These are phyloP conservation scores for Penicillium sp. DNA, from an alignment of 2,329 filamentous ascomycete genomes.

Conservation along the genomic window DNA sequence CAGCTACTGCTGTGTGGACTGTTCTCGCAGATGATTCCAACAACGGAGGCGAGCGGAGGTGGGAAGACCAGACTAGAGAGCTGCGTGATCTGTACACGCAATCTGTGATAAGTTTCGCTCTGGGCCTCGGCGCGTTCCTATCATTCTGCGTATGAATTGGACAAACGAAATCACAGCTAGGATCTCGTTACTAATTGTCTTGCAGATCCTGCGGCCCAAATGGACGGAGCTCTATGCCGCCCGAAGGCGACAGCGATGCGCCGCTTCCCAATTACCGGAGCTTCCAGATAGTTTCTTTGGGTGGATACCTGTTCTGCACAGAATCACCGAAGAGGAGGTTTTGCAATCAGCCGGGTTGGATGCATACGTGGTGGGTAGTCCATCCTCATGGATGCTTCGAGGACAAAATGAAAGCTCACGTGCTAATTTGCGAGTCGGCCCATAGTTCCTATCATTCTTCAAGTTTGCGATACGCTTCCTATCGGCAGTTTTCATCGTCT, in stretches of 20 bases:
- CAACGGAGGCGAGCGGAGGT: conserved; percentile 21
- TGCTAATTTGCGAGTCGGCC: conserved; percentile 3
- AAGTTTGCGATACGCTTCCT: conserved; percentile 90
- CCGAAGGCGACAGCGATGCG: conserved; percentile 70
- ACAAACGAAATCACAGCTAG: background rate
- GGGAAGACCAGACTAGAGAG: conserved; percentile 32
- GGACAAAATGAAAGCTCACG: background rate
- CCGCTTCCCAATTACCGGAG: conserved; percentile 66
- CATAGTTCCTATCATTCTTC: conserved; percentile 84
- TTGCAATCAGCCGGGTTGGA: conserved; percentile 87
- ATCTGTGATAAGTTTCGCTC: conserved; percentile 42
- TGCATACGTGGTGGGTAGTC: conserved; percentile 72
- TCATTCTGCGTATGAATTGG: conserved; percentile 46
- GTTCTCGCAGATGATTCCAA: conserved; percentile 20
- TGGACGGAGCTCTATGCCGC: conserved; percentile 91
- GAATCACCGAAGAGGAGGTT: conserved; percentile 83
- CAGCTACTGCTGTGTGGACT: conserved; percentile 23
- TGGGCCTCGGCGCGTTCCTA: conserved; percentile 46
- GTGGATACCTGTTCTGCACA: conserved; percentile 85
- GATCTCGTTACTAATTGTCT: conserved; percentile 11
- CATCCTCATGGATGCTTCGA: background rate
- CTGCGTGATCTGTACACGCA: conserved; percentile 46
- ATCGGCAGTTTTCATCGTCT: conserved; percentile 74
- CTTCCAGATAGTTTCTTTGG: conserved; percentile 83
- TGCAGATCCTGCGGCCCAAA: conserved; percentile 75